Evolutionary conservation across 805 yeast genomes (phyloP).

Genomic region (Groenewaldozyma salmanticensis): DNA sequence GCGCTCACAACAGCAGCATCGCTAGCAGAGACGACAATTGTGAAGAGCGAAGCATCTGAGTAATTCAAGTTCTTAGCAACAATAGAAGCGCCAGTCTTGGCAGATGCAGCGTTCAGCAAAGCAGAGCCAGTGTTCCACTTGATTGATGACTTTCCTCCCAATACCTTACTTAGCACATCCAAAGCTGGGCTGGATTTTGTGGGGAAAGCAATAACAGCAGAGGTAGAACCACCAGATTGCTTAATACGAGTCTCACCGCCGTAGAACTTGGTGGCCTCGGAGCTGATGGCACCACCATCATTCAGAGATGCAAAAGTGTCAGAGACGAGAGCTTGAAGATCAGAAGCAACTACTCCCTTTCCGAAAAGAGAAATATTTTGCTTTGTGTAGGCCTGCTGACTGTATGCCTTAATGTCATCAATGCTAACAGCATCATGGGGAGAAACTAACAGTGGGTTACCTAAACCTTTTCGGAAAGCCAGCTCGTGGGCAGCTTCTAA

Average conservation of each 20-base stretch:
- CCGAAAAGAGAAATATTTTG: slow-evolving; percentile 65
- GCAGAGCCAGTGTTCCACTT: slow-evolving; percentile 46
- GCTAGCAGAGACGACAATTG: slow-evolving; percentile 52
- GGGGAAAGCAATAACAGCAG: slow-evolving; percentile 78
- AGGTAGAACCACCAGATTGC: slow-evolving; percentile 49
- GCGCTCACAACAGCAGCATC: slow-evolving; percentile 49
- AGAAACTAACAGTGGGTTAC: slow-evolving; percentile 55
- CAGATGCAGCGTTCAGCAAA: slow-evolving; percentile 39
- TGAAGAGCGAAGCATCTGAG: slow-evolving; percentile 74
- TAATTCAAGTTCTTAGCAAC: slow-evolving; percentile 49
- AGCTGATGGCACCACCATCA: slow-evolving; percentile 43
- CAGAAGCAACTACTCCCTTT: slow-evolving; percentile 62
- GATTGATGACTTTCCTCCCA: slow-evolving; percentile 40
- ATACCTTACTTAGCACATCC: slow-evolving; percentile 60
- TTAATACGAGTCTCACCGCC: slow-evolving; percentile 55
- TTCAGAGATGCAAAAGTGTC: slow-evolving; percentile 53
- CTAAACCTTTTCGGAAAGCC: slow-evolving; percentile 81
- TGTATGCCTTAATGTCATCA: slow-evolving; percentile 59
- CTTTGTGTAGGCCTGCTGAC: slow-evolving; percentile 56
- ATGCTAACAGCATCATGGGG: slow-evolving; percentile 40
- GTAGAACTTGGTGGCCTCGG: slow-evolving; percentile 37
- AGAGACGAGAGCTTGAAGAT: slow-evolving; percentile 55
- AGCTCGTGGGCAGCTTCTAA: slow-evolving; percentile 69
- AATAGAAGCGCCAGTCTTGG: slow-evolving; percentile 37
- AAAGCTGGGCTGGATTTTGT: slow-evolving; percentile 48